Evolutionary conservation across 805 yeast species (phyloP).

Genomic region (Zygotorulaspora florentina): DNA sequence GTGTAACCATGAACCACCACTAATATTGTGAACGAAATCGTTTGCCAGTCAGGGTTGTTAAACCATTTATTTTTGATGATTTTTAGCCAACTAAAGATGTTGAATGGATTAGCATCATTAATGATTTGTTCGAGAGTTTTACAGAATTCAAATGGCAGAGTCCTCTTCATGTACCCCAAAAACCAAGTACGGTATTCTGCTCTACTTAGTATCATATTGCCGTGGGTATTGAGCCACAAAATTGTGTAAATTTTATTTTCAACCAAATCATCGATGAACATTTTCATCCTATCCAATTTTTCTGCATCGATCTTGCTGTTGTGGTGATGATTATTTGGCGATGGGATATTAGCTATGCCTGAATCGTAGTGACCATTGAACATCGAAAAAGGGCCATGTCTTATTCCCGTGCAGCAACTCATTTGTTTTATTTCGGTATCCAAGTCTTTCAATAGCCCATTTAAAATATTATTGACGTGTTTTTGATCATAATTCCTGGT

Average conservation of each 20-base stretch:
- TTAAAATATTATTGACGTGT: slow-evolving; percentile 21
- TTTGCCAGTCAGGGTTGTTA: slow-evolving; percentile 12
- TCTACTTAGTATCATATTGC: slow-evolving; percentile 16
- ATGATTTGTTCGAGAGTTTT: slow-evolving; percentile 10
- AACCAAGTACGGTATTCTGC: slow-evolving; percentile 20
- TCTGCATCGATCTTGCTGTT: not conserved
- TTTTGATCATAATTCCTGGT: slow-evolving; percentile 20
- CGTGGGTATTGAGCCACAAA: slow-evolving; percentile 18
- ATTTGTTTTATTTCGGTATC: not conserved
- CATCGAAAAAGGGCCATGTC: slow-evolving; percentile 20
- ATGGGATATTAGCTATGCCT: slow-evolving; percentile 1
- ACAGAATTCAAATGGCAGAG: slow-evolving; percentile 11
- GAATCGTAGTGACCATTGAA: slow-evolving; percentile 6
- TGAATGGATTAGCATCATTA: slow-evolving; percentile 9
- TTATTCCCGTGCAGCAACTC: not conserved
- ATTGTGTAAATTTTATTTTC: slow-evolving; percentile 14
- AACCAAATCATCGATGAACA: slow-evolving; percentile 9
- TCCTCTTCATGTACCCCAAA: slow-evolving; percentile 13
- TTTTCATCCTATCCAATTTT: not conserved
- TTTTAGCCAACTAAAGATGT: slow-evolving; percentile 7
- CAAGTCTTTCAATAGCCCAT: slow-evolving; percentile 12
- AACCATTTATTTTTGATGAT: slow-evolving; percentile 8
- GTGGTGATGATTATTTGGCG: slow-evolving; percentile 5
- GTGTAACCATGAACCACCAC: slow-evolving; percentile 17
- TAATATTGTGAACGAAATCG: slow-evolving; percentile 13